Evolutionary conservation across 805 yeast species (phyloP).

Genomic region (Lipomyces orientalis): DNA sequence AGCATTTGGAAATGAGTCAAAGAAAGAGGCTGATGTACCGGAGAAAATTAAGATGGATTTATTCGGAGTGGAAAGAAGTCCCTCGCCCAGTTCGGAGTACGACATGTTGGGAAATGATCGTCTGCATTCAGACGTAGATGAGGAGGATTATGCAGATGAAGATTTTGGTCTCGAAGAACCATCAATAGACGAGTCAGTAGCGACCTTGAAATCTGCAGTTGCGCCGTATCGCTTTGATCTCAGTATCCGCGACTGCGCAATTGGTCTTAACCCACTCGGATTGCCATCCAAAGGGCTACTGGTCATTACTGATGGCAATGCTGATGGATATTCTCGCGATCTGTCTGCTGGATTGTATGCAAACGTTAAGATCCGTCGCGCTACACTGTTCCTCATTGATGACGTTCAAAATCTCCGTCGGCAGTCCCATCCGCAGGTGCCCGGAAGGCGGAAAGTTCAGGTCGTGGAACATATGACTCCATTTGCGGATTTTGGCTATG

Average conservation of each 20-base stretch:
- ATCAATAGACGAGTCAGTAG: conserved; percentile 33
- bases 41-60: conserved; percentile 7
- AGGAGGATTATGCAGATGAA: conserved; percentile 30
- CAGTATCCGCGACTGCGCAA: conserved; percentile 56
- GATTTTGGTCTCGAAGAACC: conserved; percentile 23
- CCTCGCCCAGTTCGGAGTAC: conserved; percentile 27
- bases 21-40: neutral
- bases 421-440: conserved; percentile 21
- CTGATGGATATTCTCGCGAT: conserved; percentile 53
- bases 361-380: conserved; percentile 56
- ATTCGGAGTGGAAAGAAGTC: conserved; percentile 18
- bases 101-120: conserved; percentile 27
- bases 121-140: conserved; percentile 24
- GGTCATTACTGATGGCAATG: conserved; percentile 58
- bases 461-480: conserved; percentile 46
- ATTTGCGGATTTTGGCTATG: conserved; percentile 57
- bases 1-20: no score
- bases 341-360: conserved; percentile 42
- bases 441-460: conserved; percentile 34
- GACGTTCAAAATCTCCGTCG: conserved; percentile 53
- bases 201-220: conserved; percentile 23
- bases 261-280: conserved; percentile 70
- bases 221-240: conserved; percentile 36
- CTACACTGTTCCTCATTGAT: conserved; percentile 66
- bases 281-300: conserved; percentile 60